These are phyloP conservation scores for Platanthera zijinensis DNA, from an alignment of 106 monocot genomes.

Conservation along the genomic window DNA sequence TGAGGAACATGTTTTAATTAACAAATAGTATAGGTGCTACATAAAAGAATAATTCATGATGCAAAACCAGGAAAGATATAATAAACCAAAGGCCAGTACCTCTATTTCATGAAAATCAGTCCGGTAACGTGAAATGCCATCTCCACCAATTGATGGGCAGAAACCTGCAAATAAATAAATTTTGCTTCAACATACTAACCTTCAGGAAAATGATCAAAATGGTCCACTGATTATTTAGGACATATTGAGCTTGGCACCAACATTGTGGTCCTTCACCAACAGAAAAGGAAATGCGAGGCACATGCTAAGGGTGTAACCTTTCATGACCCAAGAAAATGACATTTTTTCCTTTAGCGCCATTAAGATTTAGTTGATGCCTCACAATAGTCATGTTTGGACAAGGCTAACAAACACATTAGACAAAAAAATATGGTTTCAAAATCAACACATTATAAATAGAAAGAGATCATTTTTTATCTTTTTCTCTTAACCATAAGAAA, in stretches of 20 bases:
- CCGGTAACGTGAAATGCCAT: constrained; percentile 72
- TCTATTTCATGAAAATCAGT: constrained; percentile 97
- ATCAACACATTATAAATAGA: no score
- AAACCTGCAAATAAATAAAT: constrained; percentile 31
- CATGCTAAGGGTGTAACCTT: no score
- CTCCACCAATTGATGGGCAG: constrained; percentile 42
- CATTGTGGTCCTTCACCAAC: not conserved
- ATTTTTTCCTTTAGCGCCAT: no score
- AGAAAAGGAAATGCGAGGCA: not conserved
- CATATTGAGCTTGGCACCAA: not conserved
- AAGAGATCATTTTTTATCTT: no score
- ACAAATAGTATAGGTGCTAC: not conserved
- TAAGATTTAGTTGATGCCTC: no score
- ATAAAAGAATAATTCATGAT: constrained; percentile 6
- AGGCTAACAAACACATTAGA: no score
- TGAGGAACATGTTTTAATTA: constrained; percentile 16
- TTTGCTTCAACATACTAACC: not conserved
- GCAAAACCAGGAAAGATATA: not conserved
- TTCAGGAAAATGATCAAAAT: not conserved
- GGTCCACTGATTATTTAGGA: not conserved
- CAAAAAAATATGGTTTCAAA: no score
- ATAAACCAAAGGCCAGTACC: constrained; percentile 24
- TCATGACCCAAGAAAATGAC: no score
- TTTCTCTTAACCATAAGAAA: not conserved
- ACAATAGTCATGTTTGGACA: no score